Conservation (phyloP, 108 stramenopile genomes). For the Skeletonema menzelii region DNA sequence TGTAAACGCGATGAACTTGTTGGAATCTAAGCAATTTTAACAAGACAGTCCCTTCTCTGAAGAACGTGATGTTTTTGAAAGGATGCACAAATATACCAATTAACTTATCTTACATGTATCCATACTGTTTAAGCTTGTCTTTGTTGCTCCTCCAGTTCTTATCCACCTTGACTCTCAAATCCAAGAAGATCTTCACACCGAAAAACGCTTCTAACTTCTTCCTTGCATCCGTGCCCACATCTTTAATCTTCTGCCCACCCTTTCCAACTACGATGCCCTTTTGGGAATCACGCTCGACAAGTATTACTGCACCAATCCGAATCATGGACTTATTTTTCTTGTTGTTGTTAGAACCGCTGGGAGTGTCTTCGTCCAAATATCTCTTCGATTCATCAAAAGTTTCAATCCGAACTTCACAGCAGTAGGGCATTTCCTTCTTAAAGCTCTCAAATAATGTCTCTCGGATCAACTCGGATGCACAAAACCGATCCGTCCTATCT, state of each 20-base stretch:
- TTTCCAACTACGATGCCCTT: slow-evolving; percentile 94
- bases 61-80: no score
- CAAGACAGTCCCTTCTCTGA: no score
- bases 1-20: not conserved
- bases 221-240: slow-evolving; percentile 82
- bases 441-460: slow-evolving; percentile 78
- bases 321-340: slow-evolving; percentile 47
- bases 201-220: slow-evolving; percentile 76
- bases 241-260: slow-evolving; percentile 83
- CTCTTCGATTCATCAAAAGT: slow-evolving; percentile 83
- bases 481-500: slow-evolving; percentile 84
- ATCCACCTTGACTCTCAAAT: slow-evolving; percentile 88
- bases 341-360: slow-evolving; percentile 8
- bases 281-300: slow-evolving; percentile 90
- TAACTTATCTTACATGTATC: slow-evolving; percentile 56
- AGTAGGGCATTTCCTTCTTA: slow-evolving; percentile 93
- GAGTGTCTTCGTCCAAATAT: slow-evolving; percentile 20
- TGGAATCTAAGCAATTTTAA: no score
- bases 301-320: slow-evolving; percentile 77
- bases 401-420: slow-evolving; percentile 88
- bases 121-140: slow-evolving; percentile 76
- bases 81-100: not conserved
- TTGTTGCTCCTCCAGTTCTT: slow-evolving; percentile 94
- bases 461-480: slow-evolving; percentile 86
- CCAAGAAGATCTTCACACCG: slow-evolving; percentile 71